Base-by-base conservation (phyloP, 164 flowering plant species). In the Berberis thunbergii region DNA sequence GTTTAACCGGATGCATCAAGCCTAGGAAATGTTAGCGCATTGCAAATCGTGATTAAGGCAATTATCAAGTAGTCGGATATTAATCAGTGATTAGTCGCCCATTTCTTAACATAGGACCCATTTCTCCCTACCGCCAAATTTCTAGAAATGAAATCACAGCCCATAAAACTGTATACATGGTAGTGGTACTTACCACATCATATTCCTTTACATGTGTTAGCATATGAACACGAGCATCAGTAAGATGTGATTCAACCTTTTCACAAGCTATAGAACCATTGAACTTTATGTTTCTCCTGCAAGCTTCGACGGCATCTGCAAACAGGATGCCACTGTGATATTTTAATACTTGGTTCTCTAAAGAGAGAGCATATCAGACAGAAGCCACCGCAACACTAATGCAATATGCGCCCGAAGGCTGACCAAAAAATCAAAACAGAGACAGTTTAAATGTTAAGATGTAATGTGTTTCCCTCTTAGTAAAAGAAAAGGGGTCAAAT, bases 191-290 rank as follows among this genome's bases (percentile, higher is more conserved):
- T 84, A 95, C 99, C 97, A 85, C 84, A 72, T 95, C 99, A 79
- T 88, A 95, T 73, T 95, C 99, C 77, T 91, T 95, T 41, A 77
- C 91, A 71, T 91, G 96, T 39, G 91, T 85, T 48, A 91, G 92
- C 97, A 95, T 91, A 69, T 81, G 84, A 39, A 89, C 88, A 69
- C 97, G 87, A 69, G 99, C 96, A 83, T 95, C 99, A 62, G 88
- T 83, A 71, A 85, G 82, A 66, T 85, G 84, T 9, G 97, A 85
- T 68, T 91, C 97, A 77, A 95, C 97, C 75, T 91, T 89, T 45
- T 91, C 71, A 72, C 72, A 69, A 6, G 96, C 92, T 39, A 89
- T 82, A 41, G 97, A 84, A 68, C 99, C 99, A 79, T 95, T 95
- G 68, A 86, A 89, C 74, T 86, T 91, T 67, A 95, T 86, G 72